Evolutionary conservation across 768 basidiomycete species (phyloP), one percentile per base, ranked within the genome.

Genomic region (Nevesoporus exiguus): DNA sequence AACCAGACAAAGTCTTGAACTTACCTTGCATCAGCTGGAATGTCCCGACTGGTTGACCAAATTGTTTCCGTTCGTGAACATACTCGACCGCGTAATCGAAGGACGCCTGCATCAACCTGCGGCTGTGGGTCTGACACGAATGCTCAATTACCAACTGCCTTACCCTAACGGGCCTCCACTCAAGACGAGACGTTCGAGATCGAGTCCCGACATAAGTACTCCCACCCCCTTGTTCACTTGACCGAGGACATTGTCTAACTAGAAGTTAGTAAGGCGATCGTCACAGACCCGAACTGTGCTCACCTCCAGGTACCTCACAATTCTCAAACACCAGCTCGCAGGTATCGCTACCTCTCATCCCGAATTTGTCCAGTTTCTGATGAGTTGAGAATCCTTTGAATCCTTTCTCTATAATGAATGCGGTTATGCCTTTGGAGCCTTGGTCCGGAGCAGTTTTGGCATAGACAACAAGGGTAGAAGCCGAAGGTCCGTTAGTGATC

Each of bases 1-100:
- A 19, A 27, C 3, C 11, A 42, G 21, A 30, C 1, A 7, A 36
- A n/a, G 11, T 5, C 11, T 15, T 14, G 1, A 22, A 17, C 74
- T 64, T 66, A 84, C 93, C 94, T 81, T 97, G 95, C 90, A 98
- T 97, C 52, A 97, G 67, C 70, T 97, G 94, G 78, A 97, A 96
- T 31, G 88, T 88, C 21, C 90, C 95, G 40, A 98, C 79, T 10
- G 87, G 84, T 63, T 83, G 82, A 34, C 87, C 91, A 61, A 98
- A 98, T 66, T 98, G 95, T 70, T 92, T 84, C 58, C 95, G 80
- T 51, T 94, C 86, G 66, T 98, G 95, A n/a, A 93, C 81, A 67
- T 97, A 97, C 64, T 88, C 86, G 8, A 93, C 77, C 10, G 90
- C 86, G 58, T 86, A 77, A 68, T 97, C 93, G 64, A 96, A 93